Base-by-base conservation (phyloP, 2,329 filamentous ascomycete species). In the Zymoseptoria brevis region DNA sequence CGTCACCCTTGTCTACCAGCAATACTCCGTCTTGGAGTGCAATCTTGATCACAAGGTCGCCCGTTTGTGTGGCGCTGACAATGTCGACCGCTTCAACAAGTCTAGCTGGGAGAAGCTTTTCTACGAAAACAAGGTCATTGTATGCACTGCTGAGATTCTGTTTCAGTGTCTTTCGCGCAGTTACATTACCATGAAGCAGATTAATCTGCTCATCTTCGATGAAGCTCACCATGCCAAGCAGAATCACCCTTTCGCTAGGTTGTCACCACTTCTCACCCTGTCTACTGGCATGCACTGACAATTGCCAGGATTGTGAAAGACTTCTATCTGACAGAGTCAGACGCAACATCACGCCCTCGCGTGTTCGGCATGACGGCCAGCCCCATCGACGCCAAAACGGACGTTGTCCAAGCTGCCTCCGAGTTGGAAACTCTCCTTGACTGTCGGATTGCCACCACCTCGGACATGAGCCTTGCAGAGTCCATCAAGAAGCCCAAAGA, bases 291-390 rank as follows among this genome's bases (percentile, higher is more conserved):
- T 53, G 35, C 19, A 49, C 53, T 66, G 16, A 63, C 49, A 8
- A 9, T 48, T 58, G 52, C 45, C 60, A 82, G 80, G 26, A 94
- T 99, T 60, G 89, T 99, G 75, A 91, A 89, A 67, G 88, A 96
- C 60, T 91, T 89, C 66, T 97, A 96, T 69, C 64, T 84, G 1
- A 74, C 80, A 2, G 76, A 80, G 29, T 66, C 72, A 1, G 75
- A 79, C 0, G 63, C 72, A 0, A 66, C 70, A 0, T 76, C 75
- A 53, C 80, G 85, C 4, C 94, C 94, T 3, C 87, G 86, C 45
- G 86, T 99, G 19, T 88, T 99, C 65, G 93, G 93, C 24, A 96
- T 97, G 93, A 99, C 94, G 1, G 94, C 94, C 7, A 97, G 94
- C 0, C 94, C 94, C 0, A 87, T 96, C 2, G 92, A 97, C 75